A percentile compares a stretch with the other conserved stretches of the same genome.
Conservation (phyloP, 768 basidiomycete genomes). For the Phallus indusiatus region DNA sequence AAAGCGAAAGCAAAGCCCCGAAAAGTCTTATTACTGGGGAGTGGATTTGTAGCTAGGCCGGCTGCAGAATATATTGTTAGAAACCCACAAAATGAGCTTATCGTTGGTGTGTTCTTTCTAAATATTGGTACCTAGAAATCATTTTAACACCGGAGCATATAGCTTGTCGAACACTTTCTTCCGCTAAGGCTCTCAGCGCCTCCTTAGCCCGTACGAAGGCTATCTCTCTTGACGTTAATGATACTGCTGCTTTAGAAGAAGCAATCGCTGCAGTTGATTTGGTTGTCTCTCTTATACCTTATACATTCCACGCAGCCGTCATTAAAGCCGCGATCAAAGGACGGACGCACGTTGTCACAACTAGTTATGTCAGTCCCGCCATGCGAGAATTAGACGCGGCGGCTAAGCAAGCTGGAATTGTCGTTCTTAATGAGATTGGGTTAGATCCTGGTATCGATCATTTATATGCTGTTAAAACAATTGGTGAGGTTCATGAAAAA, state of each 20-base stretch:
- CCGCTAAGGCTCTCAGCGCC: conserved; percentile 58
- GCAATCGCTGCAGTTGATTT: conserved; percentile 82
- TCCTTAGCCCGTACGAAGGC: conserved; percentile 63
- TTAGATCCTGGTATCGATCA: conserved; percentile 95
- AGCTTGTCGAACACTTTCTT: conserved; percentile 84
- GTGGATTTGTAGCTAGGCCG: conserved; percentile 93
- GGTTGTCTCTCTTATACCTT: conserved; percentile 94
- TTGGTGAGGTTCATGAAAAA: conserved; percentile 86
- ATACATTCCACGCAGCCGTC: conserved; percentile 81
- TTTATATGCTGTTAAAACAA: conserved; percentile 88
- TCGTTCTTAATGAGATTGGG: conserved; percentile 97
- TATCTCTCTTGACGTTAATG: conserved; percentile 70
- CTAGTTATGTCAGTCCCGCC: conserved; percentile 86
- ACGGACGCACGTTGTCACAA: conserved; percentile 92
- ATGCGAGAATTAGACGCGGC: conserved; percentile 81
- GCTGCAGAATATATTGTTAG: conserved; percentile 90
- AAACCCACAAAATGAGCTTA: conserved; percentile 71
- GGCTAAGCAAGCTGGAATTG: conserved; percentile 79
- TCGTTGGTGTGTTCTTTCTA: conserved; percentile 56
- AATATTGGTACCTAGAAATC: background rate
- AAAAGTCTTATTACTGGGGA: conserved; percentile 82
- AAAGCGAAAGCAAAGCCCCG: conserved; percentile 24
- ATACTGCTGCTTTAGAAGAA: conserved; percentile 62
- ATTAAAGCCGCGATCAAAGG: conserved; percentile 86
- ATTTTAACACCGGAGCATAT: background rate